Evolutionary conservation across 306 rosid species (phyloP).

Genomic region (Benincasa hispida): DNA sequence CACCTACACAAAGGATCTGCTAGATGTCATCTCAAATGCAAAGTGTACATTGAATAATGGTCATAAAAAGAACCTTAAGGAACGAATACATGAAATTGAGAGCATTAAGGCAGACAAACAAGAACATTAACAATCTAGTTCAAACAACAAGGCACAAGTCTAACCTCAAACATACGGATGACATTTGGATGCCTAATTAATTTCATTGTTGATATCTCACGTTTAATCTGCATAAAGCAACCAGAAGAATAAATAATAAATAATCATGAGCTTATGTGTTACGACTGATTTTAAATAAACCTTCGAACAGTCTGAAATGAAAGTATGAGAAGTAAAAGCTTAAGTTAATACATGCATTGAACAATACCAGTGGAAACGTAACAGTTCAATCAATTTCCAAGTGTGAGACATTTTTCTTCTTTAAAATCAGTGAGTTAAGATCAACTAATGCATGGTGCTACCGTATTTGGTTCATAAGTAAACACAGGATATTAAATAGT

Average conservation of each 20-base stretch:
- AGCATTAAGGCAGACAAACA: not conserved
- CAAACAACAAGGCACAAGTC: slow-evolving; percentile 9
- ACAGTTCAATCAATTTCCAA: not conserved
- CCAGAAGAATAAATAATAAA: slow-evolving; percentile 6
- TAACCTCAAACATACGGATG: slow-evolving; percentile 85
- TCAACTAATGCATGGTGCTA: not conserved
- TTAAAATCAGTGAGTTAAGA: not conserved
- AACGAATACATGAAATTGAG: not conserved
- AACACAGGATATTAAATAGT: not conserved
- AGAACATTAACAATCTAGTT: not conserved
- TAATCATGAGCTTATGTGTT: not conserved
- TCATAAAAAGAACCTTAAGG: not conserved
- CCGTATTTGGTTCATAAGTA: not conserved
- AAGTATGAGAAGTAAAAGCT: not conserved
- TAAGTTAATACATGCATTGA: not conserved
- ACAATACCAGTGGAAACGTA: not conserved
- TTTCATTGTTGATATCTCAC: slow-evolving; percentile 95
- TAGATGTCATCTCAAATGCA: slow-evolving; percentile 16
- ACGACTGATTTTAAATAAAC: not conserved
- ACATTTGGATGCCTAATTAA: slow-evolving; percentile 89
- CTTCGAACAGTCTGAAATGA: not conserved
- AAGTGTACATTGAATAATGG: not conserved
- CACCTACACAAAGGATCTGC: slow-evolving; percentile 45
- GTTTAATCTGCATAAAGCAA: slow-evolving; percentile 55
- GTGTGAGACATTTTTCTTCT: not conserved